Percentiles rank a stretch among this genome's conserved stretches.
Conservation (phyloP, 2,329 filamentous ascomycete genomes). For the Aureobasidium sp. region DNA sequence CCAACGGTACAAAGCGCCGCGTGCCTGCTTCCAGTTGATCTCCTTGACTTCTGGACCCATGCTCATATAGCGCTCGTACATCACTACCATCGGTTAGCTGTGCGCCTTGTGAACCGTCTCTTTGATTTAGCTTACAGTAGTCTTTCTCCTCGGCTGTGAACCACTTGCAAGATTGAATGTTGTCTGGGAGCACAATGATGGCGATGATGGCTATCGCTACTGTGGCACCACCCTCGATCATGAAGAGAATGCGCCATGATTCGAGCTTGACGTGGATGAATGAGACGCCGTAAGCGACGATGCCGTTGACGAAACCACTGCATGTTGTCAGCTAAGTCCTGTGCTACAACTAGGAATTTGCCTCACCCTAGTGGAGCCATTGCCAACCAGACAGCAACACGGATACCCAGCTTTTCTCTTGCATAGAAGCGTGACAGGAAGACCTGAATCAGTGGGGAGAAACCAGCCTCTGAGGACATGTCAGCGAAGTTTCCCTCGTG, state of each 20-base stretch:
- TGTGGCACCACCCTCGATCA: slow-evolving; percentile 25
- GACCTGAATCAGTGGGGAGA: slow-evolving; percentile 13
- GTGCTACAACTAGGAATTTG: neutral
- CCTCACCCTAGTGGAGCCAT: slow-evolving; percentile 13
- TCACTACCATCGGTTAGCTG: slow-evolving; percentile 9
- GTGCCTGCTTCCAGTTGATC: slow-evolving; percentile 14
- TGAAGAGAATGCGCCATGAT: slow-evolving; percentile 18
- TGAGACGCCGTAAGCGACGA: slow-evolving; percentile 12
- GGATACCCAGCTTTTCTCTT: slow-evolving; percentile 12
- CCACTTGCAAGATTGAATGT: neutral
- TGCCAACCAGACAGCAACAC: slow-evolving; percentile 13
- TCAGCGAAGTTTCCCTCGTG: neutral
- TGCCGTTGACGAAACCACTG: slow-evolving; percentile 13
- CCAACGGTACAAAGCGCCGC: slow-evolving; percentile 14
- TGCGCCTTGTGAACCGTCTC: neutral
- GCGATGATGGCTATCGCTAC: slow-evolving; percentile 20
- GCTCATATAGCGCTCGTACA: slow-evolving; percentile 14
- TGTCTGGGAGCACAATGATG: slow-evolving; percentile 19
- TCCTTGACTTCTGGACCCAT: slow-evolving; percentile 13
- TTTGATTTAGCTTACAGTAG: neutral
- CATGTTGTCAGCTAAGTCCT: neutral
- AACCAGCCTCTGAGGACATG: slow-evolving; percentile 10
- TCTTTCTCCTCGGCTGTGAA: slow-evolving; percentile 7
- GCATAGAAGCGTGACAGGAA: slow-evolving; percentile 13
- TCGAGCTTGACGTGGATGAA: slow-evolving; percentile 12